These are phyloP conservation scores for Didymella pinodella DNA, from an alignment of 2,329 filamentous ascomycete species.

Conservation along the genomic window DNA sequence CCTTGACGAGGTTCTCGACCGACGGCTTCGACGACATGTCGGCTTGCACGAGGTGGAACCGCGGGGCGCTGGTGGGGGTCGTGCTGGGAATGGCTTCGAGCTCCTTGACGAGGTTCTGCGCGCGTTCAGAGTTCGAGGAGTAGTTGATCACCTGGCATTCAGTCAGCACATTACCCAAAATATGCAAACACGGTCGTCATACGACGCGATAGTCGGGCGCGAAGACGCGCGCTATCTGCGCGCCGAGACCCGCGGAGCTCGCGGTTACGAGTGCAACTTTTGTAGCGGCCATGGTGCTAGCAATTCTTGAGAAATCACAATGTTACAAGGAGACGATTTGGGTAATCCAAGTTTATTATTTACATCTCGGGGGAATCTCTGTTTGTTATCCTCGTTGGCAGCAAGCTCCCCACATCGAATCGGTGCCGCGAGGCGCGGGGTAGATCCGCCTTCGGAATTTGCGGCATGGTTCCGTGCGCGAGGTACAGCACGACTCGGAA, in stretches of 20 bases:
- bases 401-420: background rate
- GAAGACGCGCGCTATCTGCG: constrained; percentile 56
- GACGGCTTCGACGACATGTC: constrained; percentile 56
- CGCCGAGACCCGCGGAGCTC: constrained; percentile 59
- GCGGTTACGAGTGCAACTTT: constrained; percentile 59
- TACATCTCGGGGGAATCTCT: background rate
- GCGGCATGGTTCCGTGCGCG: background rate
- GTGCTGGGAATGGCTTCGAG: constrained; percentile 50
- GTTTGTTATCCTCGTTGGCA: background rate
- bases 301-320: too few species aligned
- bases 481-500: too few species aligned
- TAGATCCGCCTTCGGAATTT: background rate
- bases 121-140: constrained; percentile 55
- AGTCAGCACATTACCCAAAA: background rate
- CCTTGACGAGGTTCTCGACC: constrained; percentile 54
- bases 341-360: background rate
- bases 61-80: constrained; percentile 41
- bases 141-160: constrained; percentile 56
- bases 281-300: constrained; percentile 45
- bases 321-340: background rate
- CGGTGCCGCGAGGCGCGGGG: background rate
- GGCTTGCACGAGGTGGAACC: constrained; percentile 55
- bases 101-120: constrained; percentile 52
- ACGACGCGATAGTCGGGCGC: constrained; percentile 58
- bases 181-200: constrained; percentile 21